Percentiles rank a stretch among this genome's conserved stretches.
phyloP scores from a whole-genome alignment of 225 moss, liverwort and hornwort species.

The Anthoceros angustus region DNA sequence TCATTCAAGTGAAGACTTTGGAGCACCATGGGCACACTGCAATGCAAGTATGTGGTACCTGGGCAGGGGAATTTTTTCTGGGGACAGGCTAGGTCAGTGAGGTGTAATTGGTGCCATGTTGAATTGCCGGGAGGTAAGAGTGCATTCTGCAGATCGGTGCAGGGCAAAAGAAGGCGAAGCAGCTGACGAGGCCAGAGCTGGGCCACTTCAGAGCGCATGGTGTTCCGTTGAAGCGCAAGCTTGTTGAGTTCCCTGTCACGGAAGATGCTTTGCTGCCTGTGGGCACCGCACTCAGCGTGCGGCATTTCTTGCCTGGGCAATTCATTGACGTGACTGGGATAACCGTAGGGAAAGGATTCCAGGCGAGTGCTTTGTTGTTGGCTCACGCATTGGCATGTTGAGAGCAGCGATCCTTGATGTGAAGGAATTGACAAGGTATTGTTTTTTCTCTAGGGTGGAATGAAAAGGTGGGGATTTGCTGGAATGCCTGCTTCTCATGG shows the following conservation, averaged over 20 bases:
- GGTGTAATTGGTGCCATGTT: not conserved
- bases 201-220: slow-evolving; percentile 91
- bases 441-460: slow-evolving; percentile 48
- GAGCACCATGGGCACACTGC: slow-evolving; percentile 70
- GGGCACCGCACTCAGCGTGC: slow-evolving; percentile 62
- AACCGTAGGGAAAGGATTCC: slow-evolving; percentile 95
- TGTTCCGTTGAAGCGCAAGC: slow-evolving; percentile 74
- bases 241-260: slow-evolving; percentile 88
- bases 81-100: not conserved
- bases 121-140: not conserved
- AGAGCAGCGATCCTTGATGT: not conserved
- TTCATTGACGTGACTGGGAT: slow-evolving; percentile 86
- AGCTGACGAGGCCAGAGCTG: slow-evolving; percentile 85
- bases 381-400: not conserved
- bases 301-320: slow-evolving; percentile 89
- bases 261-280: slow-evolving; percentile 73
- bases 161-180: slow-evolving; percentile 89
- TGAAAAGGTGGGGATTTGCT: slow-evolving; percentile 98
- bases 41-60: slow-evolving; percentile 41
- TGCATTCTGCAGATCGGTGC: slow-evolving; percentile 61
- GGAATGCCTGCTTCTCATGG: slow-evolving; percentile 99
- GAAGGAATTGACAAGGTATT: not conserved
- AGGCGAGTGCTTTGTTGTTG: slow-evolving; percentile 27
- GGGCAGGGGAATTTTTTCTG: not conserved
- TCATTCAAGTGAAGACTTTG: slow-evolving; percentile 79